phyloP scores from a whole-genome alignment of 805 yeast species.

The Alloascoidea hylecoeti region DNA sequence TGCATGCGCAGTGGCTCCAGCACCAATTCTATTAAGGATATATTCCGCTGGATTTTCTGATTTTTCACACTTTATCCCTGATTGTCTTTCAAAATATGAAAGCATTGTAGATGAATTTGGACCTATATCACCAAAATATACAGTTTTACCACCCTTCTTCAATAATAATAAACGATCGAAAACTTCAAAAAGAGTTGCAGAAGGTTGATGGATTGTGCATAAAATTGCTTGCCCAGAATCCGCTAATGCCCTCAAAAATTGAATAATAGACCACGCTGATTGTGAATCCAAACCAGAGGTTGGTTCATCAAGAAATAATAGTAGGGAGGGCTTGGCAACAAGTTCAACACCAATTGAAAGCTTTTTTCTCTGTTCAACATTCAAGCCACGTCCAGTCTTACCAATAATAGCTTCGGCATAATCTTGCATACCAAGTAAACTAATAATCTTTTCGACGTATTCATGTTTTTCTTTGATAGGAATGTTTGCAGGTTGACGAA shows the following conservation, averaged over 20 bases:
- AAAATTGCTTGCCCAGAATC: constrained; percentile 62
- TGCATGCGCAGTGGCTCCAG: constrained; percentile 4
- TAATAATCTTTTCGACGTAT: constrained; percentile 57
- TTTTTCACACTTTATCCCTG: constrained; percentile 52
- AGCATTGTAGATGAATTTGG: constrained; percentile 41
- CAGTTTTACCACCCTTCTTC: constrained; percentile 64
- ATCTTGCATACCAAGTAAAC: constrained; percentile 49
- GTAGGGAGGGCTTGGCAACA: constrained; percentile 52
- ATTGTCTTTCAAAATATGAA: constrained; percentile 49
- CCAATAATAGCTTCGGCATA: constrained; percentile 77
- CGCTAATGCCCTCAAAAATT: constrained; percentile 52
- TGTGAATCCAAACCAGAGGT: constrained; percentile 60
- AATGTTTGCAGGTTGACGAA: constrained; percentile 52
- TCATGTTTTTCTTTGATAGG: constrained; percentile 44
- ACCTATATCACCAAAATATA: constrained; percentile 66
- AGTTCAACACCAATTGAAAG: constrained; percentile 60
- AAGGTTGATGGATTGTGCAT: constrained; percentile 72
- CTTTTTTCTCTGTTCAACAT: constrained; percentile 56
- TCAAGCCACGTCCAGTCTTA: constrained; percentile 56
- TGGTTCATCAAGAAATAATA: constrained; percentile 53
- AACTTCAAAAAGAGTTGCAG: constrained; percentile 52
- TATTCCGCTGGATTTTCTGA: constrained; percentile 79
- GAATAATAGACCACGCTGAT: constrained; percentile 57
- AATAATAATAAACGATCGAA: constrained; percentile 55
- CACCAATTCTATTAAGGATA: constrained; percentile 55